phyloP scores from a whole-genome alignment of 2,329 filamentous ascomycete species.

The Trichoderma sp. region DNA sequence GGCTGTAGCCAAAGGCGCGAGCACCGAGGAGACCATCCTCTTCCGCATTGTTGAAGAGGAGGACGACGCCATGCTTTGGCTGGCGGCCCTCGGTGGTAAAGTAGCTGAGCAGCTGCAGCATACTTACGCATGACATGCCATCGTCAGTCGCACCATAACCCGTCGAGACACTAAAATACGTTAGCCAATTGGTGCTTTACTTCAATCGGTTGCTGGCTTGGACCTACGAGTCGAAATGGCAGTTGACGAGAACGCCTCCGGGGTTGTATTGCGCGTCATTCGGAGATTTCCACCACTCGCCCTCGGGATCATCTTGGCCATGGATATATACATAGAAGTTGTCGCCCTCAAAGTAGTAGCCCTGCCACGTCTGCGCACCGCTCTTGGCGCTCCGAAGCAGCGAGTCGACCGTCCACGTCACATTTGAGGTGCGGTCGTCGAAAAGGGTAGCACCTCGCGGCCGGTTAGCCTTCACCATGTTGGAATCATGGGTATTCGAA shows the following conservation, averaged over 20 bases:
- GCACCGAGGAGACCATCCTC: slow-evolving; percentile 92
- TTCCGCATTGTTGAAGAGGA: slow-evolving; percentile 92
- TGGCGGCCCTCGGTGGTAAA: slow-evolving; percentile 73
- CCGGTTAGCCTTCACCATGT: slow-evolving; percentile 4
- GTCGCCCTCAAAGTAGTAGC: slow-evolving; percentile 85
- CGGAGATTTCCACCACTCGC: slow-evolving; percentile 68
- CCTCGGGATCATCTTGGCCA: slow-evolving; percentile 71
- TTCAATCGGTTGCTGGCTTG: not conserved
- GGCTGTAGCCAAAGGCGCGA: slow-evolving; percentile 79
- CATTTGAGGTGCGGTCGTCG: slow-evolving; percentile 77
- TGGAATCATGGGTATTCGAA: not conserved
- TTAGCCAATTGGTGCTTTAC: slow-evolving; percentile 25
- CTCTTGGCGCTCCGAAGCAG: slow-evolving; percentile 26
- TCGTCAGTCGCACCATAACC: slow-evolving; percentile 94
- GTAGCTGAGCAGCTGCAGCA: slow-evolving; percentile 83
- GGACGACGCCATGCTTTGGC: slow-evolving; percentile 77
- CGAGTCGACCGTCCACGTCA: slow-evolving; percentile 58
- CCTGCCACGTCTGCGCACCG: slow-evolving; percentile 39
- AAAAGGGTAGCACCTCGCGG: slow-evolving; percentile 63
- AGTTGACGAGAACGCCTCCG: slow-evolving; percentile 87
- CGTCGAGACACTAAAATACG: slow-evolving; percentile 71
- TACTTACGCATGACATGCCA: slow-evolving; percentile 83
- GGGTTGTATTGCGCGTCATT: slow-evolving; percentile 52
- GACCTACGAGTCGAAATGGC: slow-evolving; percentile 77
- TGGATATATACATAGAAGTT: slow-evolving; percentile 93